Conservation (phyloP, 331 rosid genomes). For the Malus hybrid region DNA sequence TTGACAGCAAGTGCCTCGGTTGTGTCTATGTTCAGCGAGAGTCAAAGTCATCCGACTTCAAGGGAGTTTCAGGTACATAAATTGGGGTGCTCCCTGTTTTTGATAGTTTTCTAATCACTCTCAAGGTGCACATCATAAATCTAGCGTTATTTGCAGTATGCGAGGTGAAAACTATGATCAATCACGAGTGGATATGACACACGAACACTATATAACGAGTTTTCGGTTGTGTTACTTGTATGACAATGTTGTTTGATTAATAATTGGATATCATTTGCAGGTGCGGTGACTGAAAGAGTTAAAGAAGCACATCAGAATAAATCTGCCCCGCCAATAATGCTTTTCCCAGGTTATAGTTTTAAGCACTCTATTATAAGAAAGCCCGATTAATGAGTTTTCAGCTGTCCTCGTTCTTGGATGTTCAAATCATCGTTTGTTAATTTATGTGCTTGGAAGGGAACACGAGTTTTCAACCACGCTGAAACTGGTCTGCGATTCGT, state of each 20-base stretch:
- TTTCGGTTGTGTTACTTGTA: background rate
- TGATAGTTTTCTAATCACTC: background rate
- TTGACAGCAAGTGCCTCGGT: conserved; percentile 93
- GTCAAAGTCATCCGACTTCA: conserved; percentile 79
- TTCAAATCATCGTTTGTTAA: background rate
- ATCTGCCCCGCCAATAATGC: conserved; percentile 88
- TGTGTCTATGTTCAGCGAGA: conserved; percentile 98
- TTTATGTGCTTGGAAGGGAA: background rate
- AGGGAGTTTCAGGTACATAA: conserved; percentile 86
- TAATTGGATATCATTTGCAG: conserved; percentile 27
- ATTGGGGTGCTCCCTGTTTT: background rate
- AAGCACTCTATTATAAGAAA: background rate
- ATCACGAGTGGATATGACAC: background rate
- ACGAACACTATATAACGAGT: no score
- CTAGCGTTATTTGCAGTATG: background rate
- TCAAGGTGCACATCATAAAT: background rate
- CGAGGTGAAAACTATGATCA: background rate
- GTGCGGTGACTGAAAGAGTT: conserved; percentile 82
- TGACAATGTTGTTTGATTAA: background rate
- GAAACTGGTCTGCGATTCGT: conserved; percentile 7
- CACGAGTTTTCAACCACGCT: background rate
- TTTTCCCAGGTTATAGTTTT: conserved; percentile 73
- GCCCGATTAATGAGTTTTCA: background rate
- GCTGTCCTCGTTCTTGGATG: background rate
- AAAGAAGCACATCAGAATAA: conserved; percentile 55